Evolutionary conservation across 345 rosid species (phyloP).

Genomic region (Moricandia moricandioides): DNA sequence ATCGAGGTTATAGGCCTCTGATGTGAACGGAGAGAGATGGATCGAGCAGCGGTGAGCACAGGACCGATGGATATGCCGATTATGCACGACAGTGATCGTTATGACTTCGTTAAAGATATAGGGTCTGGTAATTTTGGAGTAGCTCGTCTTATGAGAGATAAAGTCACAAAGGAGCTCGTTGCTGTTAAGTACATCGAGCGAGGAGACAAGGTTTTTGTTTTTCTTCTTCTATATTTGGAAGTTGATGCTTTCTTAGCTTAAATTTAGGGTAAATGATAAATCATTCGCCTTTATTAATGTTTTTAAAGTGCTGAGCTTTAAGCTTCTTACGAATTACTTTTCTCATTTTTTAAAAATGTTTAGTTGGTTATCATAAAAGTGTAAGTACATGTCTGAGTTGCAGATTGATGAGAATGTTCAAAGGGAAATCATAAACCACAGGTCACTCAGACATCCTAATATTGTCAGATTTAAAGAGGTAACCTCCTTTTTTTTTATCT

Average conservation of each 20-base stretch:
- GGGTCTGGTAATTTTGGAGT: constrained; percentile 93
- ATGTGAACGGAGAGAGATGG: constrained; percentile 41
- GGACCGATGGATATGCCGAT: constrained; percentile 92
- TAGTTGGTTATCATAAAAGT: too few species aligned
- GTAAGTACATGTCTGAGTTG: too few species aligned
- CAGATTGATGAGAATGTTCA: constrained; percentile 96
- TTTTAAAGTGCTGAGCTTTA: background rate
- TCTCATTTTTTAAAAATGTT: too few species aligned
- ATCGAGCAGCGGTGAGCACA: constrained; percentile 48
- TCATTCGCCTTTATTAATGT: background rate
- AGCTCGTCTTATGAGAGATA: constrained; percentile 85
- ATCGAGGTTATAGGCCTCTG: background rate
- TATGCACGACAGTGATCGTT: constrained; percentile 91
- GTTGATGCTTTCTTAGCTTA: background rate
- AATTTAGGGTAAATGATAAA: background rate
- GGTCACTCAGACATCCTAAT: constrained; percentile 92
- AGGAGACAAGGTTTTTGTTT: constrained; percentile 62
- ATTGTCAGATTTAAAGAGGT: constrained; percentile 97
- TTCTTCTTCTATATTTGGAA: constrained; percentile 20
- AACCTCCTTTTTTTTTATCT: background rate
- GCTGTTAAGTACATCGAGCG: constrained; percentile 98
- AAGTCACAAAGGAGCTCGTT: constrained; percentile 72
- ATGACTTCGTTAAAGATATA: constrained; percentile 81
- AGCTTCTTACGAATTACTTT: background rate
- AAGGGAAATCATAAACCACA: constrained; percentile 91